Evolutionary conservation across 2,329 filamentous ascomycete species (phyloP).

Genomic region (Monilinia fructicola): DNA sequence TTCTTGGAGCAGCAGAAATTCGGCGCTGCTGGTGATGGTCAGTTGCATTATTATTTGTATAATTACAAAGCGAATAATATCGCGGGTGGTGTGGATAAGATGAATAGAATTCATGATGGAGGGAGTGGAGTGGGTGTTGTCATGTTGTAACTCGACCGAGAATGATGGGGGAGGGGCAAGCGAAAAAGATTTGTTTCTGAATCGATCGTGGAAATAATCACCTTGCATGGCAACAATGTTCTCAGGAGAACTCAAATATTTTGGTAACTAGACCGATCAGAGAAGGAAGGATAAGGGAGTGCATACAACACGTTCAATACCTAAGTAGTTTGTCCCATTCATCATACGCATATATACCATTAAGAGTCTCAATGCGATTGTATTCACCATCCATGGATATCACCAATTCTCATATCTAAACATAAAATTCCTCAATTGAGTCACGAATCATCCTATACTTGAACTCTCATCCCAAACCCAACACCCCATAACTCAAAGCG

Average conservation of each 20-base stretch:
- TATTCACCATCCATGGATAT: background rate
- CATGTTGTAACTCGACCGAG: constrained; percentile 57
- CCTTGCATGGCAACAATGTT: background rate
- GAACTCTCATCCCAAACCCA: background rate
- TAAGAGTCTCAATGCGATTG: background rate
- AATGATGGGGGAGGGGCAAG: background rate
- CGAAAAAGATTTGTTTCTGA: background rate
- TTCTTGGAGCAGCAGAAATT: constrained; percentile 96
- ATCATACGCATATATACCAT: background rate
- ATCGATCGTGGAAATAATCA: background rate
- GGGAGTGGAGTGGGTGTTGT: constrained; percentile 89
- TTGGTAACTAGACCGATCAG: background rate
- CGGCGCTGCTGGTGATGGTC: constrained; percentile 85
- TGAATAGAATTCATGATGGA: constrained; percentile 73
- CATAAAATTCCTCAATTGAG: background rate
- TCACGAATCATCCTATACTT: too few species aligned
- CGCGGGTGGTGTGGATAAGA: constrained; percentile 76
- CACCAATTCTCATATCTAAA: background rate
- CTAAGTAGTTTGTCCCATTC: background rate
- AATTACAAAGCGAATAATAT: constrained; percentile 92
- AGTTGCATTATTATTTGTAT: constrained; percentile 95
- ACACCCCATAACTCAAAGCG: too few species aligned
- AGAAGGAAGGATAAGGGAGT: background rate
- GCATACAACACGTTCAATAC: background rate
- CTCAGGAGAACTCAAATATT: background rate